phyloP scores from a whole-genome alignment of 192 early-diverging fungal species.

The Dissophora ornata region DNA sequence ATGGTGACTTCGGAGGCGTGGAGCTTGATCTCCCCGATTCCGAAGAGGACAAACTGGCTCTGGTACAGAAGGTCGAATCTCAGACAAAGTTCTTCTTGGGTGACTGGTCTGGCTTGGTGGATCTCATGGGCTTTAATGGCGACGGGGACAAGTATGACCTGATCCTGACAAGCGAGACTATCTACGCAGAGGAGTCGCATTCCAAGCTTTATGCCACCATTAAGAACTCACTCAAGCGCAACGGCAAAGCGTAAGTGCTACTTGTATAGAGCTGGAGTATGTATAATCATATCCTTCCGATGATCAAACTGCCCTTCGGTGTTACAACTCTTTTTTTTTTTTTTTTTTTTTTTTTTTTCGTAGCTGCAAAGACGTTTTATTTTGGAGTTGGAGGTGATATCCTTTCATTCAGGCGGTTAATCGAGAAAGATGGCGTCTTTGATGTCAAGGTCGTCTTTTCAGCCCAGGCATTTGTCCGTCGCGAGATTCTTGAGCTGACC shows the following conservation, averaged over 20 bases:
- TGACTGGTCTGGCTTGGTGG: constrained; percentile 70
- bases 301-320: too few species aligned
- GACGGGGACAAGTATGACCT: constrained; percentile 72
- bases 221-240: constrained; percentile 60
- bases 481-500: constrained; percentile 80
- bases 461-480: constrained; percentile 68
- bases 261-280: background rate
- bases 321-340: constrained; percentile 13
- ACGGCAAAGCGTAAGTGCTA: constrained; percentile 62
- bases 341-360: constrained; percentile 57
- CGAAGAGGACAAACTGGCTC: constrained; percentile 31
- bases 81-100: constrained; percentile 73
- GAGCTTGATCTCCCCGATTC: constrained; percentile 57
- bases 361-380: constrained; percentile 94
- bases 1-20: constrained; percentile 42
- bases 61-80: constrained; percentile 36
- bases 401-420: constrained; percentile 74
- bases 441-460: constrained; percentile 70
- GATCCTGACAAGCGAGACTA: constrained; percentile 83
- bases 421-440: constrained; percentile 66
- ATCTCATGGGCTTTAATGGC: constrained; percentile 55
- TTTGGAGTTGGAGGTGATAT: constrained; percentile 95
- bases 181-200: constrained; percentile 75
- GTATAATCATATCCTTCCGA: background rate
- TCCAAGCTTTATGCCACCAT: constrained; percentile 71